Base-by-base conservation (phyloP, 306 rosid species). In the Lupinus albus region DNA sequence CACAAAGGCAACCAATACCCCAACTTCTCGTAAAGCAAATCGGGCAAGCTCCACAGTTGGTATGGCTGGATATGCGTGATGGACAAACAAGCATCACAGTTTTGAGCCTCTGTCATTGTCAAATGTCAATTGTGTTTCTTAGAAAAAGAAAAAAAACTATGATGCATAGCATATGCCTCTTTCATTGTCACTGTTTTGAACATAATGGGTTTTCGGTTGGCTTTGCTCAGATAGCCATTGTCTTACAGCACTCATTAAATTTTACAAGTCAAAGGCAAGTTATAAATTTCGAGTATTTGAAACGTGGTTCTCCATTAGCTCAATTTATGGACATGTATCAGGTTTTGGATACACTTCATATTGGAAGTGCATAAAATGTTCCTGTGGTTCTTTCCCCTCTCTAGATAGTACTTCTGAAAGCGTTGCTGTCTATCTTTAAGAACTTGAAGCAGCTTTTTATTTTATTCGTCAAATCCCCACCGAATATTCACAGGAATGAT, bases 21-120 rank as follows among this genome's bases (percentile, higher is more conserved):
- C 78, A 33, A 61, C 79, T 30, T 73, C 96, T 69, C 88, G 85
- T 4, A 88, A 90, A 72, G 76, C 87, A 4, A 90, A 88, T 75
- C 83, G 85, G 20, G 62, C 88, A 8, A 85, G 88, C 82, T 82
- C 98, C 35, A 79, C 86, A 0, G 89, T 90, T 13, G 97, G 97
- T 45, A 88, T 93, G 97, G 64, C 99, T 7, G 94, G 90, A 18
- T 82, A 86, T 70, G 88, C 89, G 6, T 88, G 49, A 21, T 48
- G 11, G 30, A 28, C 41, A 62, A 54, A 67, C 68, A 78, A 56
- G 57, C 54, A 61, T 32, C 75, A 73, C 55, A 71, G 30, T 2
- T 25, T 79, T 75, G 72, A 41, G 60, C 53, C 41, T 64, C 54
- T 8, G 41, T 36, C 41, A 7, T 36, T 36, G 41, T 36, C 11